Conservation (phyloP, 768 basidiomycete species). For the Mycena sanguinolenta region DNA sequence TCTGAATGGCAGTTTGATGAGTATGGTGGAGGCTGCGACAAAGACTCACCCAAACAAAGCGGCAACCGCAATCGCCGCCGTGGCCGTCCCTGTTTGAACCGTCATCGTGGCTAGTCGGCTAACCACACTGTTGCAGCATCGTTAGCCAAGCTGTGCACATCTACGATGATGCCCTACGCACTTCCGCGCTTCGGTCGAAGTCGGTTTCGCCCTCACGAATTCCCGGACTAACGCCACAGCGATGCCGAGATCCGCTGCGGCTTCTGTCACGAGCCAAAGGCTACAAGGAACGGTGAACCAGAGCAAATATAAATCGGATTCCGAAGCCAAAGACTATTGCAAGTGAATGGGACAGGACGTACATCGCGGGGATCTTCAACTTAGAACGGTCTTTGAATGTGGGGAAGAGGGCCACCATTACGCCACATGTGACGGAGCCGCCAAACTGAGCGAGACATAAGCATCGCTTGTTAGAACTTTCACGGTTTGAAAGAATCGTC, state of each 20-base stretch:
- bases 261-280: neutral
- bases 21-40: neutral
- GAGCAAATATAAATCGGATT: neutral
- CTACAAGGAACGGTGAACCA: neutral
- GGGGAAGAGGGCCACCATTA: neutral
- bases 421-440: no score
- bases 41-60: no score
- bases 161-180: neutral
- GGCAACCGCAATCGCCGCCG: neutral
- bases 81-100: neutral
- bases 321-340: neutral
- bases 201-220: no score
- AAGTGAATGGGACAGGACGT: neutral
- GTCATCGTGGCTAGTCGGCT: neutral
- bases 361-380: neutral
- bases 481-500: neutral
- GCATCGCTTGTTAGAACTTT: neutral
- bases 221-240: neutral
- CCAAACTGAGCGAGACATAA: neutral
- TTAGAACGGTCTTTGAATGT: no score
- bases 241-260: neutral
- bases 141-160: conserved; percentile 1
- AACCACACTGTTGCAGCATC: neutral
- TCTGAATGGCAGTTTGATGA: neutral
- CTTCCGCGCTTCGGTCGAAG: no score